Percentiles rank a stretch among this genome's conserved stretches.
Evolutionary conservation across 2,329 filamentous ascomycete species (phyloP).

Genomic region (Paecilomyces fulvus): DNA sequence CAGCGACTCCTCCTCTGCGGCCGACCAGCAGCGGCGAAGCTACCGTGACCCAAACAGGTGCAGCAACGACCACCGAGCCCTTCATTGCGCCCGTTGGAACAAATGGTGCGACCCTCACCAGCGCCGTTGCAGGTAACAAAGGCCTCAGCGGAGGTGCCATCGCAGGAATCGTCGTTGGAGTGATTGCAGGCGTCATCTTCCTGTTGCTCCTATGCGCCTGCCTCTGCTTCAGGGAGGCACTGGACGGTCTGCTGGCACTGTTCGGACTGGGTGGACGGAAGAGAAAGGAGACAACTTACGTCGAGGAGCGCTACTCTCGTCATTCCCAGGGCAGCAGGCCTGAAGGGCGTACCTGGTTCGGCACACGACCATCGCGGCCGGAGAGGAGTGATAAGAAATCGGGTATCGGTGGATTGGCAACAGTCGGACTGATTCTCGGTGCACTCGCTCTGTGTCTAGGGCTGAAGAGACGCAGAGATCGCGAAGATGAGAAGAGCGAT

Average conservation of each 20-base stretch:
- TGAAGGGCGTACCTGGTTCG: conserved; percentile 33
- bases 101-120: conserved; percentile 30
- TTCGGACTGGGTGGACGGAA: conserved; percentile 33
- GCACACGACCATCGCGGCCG: conserved; percentile 25
- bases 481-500: conserved; percentile 32
- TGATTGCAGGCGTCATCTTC: conserved; percentile 37
- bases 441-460: conserved; percentile 39
- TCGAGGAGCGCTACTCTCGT: conserved; percentile 31
- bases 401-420: conserved; percentile 30
- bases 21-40: conserved; percentile 36
- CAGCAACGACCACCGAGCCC: conserved; percentile 34
- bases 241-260: conserved; percentile 34
- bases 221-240: conserved; percentile 33
- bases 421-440: conserved; percentile 35
- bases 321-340: conserved; percentile 23
- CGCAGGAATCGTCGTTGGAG: conserved; percentile 44
- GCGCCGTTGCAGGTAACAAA: conserved; percentile 18
- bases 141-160: conserved; percentile 43
- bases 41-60: conserved; percentile 36
- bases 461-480: conserved; percentile 32
- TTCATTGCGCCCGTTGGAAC: conserved; percentile 40
- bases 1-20: conserved; percentile 26
- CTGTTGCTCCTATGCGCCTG: conserved; percentile 38
- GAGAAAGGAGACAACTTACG: conserved; percentile 30
- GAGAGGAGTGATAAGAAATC: conserved; percentile 29